These are phyloP conservation scores for Rhizopogon rudus DNA, from an alignment of 768 basidiomycete genomes.

Conservation along the genomic window DNA sequence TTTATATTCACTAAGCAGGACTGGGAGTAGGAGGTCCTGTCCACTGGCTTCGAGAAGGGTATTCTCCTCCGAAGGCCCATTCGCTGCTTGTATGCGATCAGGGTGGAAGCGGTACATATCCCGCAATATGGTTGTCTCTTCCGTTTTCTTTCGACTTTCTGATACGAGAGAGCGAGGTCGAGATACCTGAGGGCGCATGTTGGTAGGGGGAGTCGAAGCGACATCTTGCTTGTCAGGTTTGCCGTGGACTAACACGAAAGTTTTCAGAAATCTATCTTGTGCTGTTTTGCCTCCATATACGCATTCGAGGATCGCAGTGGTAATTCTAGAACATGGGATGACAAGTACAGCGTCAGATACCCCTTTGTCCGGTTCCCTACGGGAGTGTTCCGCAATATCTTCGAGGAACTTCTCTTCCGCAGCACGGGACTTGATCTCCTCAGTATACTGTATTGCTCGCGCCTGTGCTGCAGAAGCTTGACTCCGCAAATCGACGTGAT, in stretches of 20 bases:
- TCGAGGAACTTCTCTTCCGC: background rate
- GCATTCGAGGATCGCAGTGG: too few relatives aligned
- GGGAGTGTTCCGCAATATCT: background rate
- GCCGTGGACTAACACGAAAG: background rate
- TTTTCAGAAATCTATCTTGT: background rate
- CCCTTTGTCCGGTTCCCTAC: background rate
- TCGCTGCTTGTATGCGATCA: background rate
- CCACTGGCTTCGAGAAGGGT: too few relatives aligned
- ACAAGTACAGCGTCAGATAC: background rate
- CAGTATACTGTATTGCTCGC: background rate
- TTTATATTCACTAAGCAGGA: background rate
- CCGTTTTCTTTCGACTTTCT: fast-evolving
- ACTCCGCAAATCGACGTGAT: too few relatives aligned
- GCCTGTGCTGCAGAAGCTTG: background rate
- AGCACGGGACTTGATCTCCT: background rate
- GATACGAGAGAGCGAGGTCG: too few relatives aligned
- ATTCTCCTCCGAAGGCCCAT: background rate
- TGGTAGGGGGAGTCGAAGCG: too few relatives aligned
- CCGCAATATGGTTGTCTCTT: background rate
- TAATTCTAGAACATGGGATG: background rate
- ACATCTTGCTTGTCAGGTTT: background rate
- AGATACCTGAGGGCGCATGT: background rate
- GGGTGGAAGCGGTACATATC: background rate
- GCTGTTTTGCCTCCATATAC: background rate
- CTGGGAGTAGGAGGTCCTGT: background rate